Base-by-base conservation (phyloP, 139 green algal genomes). In the Nannochloris sp. region DNA sequence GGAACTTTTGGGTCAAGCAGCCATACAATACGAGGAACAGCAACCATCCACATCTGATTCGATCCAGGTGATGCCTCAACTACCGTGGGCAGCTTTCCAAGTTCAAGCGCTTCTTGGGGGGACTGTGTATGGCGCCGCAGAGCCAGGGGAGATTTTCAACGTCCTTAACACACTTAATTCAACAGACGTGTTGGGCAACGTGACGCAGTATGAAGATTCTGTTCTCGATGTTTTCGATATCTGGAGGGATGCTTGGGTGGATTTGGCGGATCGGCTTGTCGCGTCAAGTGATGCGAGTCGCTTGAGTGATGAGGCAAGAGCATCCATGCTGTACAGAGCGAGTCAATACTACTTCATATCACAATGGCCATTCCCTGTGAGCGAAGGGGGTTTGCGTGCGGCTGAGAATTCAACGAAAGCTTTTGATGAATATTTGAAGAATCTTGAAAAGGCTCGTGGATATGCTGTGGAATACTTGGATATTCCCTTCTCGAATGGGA, bases 281-380 rank as follows among this genome's bases (percentile, higher is more conserved):
- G 46, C 46, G 6, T 20, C 16, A 11, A 53, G 20, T 53, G 4
- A 20, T 20, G 14, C 16, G 6, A 53, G n/a, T 53, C 17, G 12
- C 11, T 9, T 53, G 46, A 53, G 46, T 11, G 46, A 53, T 28
- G 16, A 20, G 9, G 46, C 46, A 26, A 26, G 6, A 14, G 46
- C 17, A 23, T 53, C 46, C 10, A 20, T 53, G 46, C n/a, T 53
- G 17, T 53, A 53, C 46, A 53, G 46, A 53, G 46, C 46, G 17
- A 53, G n/a, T 53, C 46, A 53, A 11, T 53, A 53, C 46, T 53
- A 53, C 46, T 53, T 53, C n/a, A 23, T 53, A 6, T 53, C 46
- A 28, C 46, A 53, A 23, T 53, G 46, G 46, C 46, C 46, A 53
- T 53, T 53, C n/a, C 46, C 46, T 28, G 46, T 53, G n/a, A 53